Base-by-base conservation (phyloP, 768 basidiomycete genomes). In the Auricularia sp. region DNA sequence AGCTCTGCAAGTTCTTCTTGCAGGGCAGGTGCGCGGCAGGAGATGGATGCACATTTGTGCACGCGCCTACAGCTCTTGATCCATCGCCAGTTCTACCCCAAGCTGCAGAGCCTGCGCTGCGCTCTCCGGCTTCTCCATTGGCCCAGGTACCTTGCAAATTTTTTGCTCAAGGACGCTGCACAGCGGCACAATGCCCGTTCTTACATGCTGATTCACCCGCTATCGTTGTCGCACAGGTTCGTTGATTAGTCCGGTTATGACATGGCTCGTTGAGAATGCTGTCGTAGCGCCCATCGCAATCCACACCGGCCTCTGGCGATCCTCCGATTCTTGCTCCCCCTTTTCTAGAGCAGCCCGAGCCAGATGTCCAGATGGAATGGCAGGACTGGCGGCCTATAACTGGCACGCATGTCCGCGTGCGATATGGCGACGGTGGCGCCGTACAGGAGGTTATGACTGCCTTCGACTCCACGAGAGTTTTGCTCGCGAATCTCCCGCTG, bases 401-500 rank as follows among this genome's bases (percentile, higher is more conserved):
- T 14, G 33, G 44, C 29, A 29, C 21, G 44, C 35, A 63, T 54
- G 61, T 54, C 14, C 63, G 44, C 10, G 81, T 86, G 21, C 81
- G 77, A 24, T 76, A 90, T 58, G 81, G 81, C 37, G 72, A 82
- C 0, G 90, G 91, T 0, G 88, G 89, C 58, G 77, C 78, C 1
- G 79, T 92, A 2, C 72, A 76, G 33, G 78, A 83, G 0, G 71
- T 91, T 5, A 73, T 73, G 6, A 90, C 89, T 1, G 85, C 85
- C 1, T 87, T 90, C 51, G 90, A 93, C 69, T 85, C 86, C 0
- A 81, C 80, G 5, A 84, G 83, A 77, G 70, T 91, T 8, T 75
- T 79, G 44, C 67, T 92, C 1, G 76, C 77, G 3, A 82, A 85
- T 29, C 70, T 92, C 3, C 81, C 83, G 0, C 45, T 66, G 0